phyloP scores from a whole-genome alignment of 345 rosid genomes.

The Barbarea vulgaris region DNA sequence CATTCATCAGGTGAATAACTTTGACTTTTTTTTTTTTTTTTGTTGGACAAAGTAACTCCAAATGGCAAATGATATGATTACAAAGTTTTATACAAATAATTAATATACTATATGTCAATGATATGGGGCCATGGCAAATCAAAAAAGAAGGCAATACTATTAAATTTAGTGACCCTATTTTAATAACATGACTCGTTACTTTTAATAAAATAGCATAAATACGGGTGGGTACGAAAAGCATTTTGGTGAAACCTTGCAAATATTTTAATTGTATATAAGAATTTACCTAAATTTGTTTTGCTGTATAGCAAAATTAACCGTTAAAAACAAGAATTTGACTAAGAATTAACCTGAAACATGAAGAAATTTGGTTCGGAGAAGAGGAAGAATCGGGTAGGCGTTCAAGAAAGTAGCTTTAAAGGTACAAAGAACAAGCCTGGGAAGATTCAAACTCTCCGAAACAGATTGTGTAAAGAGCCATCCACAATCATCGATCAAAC shows the following conservation, averaged over 20 bases:
- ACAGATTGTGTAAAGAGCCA: constrained; percentile 41
- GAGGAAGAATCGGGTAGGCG: constrained; percentile 32
- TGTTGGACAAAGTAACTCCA: background rate
- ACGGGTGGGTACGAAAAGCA: background rate
- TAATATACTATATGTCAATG: too few species aligned
- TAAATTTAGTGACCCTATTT: background rate
- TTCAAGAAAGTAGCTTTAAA: constrained; percentile 38
- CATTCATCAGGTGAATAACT: background rate
- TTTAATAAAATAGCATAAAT: background rate
- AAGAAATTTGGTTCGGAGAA: constrained; percentile 27
- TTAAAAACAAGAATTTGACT: background rate
- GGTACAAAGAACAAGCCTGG: constrained; percentile 36
- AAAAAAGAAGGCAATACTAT: background rate
- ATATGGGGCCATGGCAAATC: background rate
- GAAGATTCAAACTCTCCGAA: constrained; percentile 31
- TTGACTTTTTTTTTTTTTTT: background rate
- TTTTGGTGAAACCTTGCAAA: background rate
- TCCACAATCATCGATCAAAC: constrained; percentile 42
- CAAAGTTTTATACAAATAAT: background rate
- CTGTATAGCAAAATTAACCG: background rate
- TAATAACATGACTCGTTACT: background rate
- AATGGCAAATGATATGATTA: background rate
- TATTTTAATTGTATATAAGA: background rate
- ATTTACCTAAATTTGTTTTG: background rate
- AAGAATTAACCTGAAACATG: constrained; percentile 30